Evolutionary conservation across 352 stramenopile species (phyloP).

Genomic region (Phytophthora pluvialis): DNA sequence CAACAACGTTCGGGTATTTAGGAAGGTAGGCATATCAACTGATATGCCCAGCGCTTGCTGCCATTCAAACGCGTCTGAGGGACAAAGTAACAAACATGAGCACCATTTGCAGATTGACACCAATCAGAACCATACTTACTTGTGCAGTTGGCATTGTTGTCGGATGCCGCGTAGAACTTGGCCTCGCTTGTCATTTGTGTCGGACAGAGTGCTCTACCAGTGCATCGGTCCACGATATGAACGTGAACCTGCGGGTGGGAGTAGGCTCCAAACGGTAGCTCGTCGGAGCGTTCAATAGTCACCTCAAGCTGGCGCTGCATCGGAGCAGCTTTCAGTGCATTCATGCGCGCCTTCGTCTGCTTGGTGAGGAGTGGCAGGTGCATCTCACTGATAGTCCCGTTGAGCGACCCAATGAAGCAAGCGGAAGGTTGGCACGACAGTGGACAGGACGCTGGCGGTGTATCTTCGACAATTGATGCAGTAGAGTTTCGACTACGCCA

Average conservation of each 20-base stretch:
- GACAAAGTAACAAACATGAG: conserved; percentile 4
- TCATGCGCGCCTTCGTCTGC: conserved; percentile 27
- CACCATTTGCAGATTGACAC: neutral
- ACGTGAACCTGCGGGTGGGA: conserved; percentile 51
- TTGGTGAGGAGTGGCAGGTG: conserved; percentile 30
- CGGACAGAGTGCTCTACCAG: conserved; percentile 45
- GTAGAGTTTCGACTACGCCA: conserved; percentile 30
- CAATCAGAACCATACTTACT: conserved; percentile 24
- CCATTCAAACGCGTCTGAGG: conserved; percentile 62
- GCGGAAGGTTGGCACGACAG: conserved; percentile 30
- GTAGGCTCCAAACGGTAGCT: conserved; percentile 57
- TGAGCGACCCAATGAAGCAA: conserved; percentile 39
- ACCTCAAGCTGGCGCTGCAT: conserved; percentile 44
- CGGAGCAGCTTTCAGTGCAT: conserved; percentile 19
- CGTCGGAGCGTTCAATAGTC: conserved; percentile 49
- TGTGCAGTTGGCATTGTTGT: conserved; percentile 13
- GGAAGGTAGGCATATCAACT: conserved; percentile 39
- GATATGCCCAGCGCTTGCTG: conserved; percentile 44
- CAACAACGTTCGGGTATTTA: conserved; percentile 50
- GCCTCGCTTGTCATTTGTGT: conserved; percentile 31
- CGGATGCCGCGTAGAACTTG: conserved; percentile 16
- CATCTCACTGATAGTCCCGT: conserved; percentile 33
- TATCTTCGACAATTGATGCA: conserved; percentile 25
- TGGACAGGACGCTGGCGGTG: conserved; percentile 18
- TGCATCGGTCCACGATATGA: conserved; percentile 60